Percentiles rank a stretch among this genome's conserved stretches.
Conservation (phyloP, 2,329 filamentous ascomycete species). For the Stachybotrys echinatus region DNA sequence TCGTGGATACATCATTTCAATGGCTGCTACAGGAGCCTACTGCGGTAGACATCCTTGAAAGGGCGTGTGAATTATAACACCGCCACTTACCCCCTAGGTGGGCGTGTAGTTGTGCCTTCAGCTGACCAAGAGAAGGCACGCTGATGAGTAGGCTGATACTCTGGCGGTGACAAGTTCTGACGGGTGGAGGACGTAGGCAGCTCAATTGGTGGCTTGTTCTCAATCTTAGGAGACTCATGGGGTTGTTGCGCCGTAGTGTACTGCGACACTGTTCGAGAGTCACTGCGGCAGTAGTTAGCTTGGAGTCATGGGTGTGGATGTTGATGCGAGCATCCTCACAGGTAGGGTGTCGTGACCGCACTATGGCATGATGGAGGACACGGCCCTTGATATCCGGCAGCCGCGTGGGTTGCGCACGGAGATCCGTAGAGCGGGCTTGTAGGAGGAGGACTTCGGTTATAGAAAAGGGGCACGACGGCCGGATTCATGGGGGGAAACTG, state of each 20-base stretch:
- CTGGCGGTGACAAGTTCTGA: background rate
- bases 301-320: too few species aligned
- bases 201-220: background rate
- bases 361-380: background rate
- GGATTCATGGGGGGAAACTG: conserved; percentile 12
- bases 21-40: too few species aligned
- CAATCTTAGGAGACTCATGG: background rate
- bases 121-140: background rate
- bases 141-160: background rate
- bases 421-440: conserved; percentile 25
- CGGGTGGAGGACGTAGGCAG: background rate
- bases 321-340: background rate
- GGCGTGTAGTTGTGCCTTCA: background rate
- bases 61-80: too few species aligned
- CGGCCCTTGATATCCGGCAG: background rate
- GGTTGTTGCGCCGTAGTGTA: background rate
- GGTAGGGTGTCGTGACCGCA: background rate
- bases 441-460: conserved; percentile 12
- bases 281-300: background rate
- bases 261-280: background rate
- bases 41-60: too few species aligned
- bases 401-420: conserved; percentile 12
- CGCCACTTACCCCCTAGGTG: background rate
- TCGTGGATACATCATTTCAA: too few species aligned
- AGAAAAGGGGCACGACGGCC: conserved; percentile 20